These are phyloP conservation scores for Ensete ventricosum DNA, from an alignment of 176 grass and related monocot species.

Conservation along the genomic window DNA sequence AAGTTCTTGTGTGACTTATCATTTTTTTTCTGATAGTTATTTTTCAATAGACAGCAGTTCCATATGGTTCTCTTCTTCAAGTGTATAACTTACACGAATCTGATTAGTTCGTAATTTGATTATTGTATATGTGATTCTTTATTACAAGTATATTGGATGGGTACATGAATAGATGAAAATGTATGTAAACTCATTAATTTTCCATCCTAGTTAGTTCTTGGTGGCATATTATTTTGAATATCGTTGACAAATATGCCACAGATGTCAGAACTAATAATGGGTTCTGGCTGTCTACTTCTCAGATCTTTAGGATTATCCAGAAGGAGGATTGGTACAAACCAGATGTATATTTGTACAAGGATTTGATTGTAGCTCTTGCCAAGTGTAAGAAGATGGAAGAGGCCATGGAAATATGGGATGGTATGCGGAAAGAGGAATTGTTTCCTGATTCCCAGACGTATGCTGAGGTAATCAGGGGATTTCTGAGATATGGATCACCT, in stretches of 20 bases:
- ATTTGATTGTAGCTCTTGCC: conserved; percentile 77
- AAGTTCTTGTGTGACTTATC: too few relatives aligned
- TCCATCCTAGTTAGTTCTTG: too few relatives aligned
- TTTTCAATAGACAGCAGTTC: background rate
- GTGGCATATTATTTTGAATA: too few relatives aligned
- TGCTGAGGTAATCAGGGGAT: conserved; percentile 85
- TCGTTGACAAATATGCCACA: too few relatives aligned
- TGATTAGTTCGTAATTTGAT: too few relatives aligned
- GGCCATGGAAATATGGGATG: conserved; percentile 69
- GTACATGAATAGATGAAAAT: too few relatives aligned
- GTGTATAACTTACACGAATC: too few relatives aligned
- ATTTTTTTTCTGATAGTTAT: too few relatives aligned
- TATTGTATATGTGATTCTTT: too few relatives aligned
- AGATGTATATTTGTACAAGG: conserved; percentile 89
- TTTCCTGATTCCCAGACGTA: conserved; percentile 91
- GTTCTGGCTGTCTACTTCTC: conserved; percentile 18
- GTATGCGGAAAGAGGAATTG: conserved; percentile 64
- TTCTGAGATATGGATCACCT: conserved; percentile 81
- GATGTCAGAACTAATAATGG: background rate
- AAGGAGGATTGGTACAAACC: conserved; percentile 96
- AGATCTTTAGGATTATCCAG: conserved; percentile 87
- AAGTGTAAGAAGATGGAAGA: conserved; percentile 88
- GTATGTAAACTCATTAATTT: too few relatives aligned
- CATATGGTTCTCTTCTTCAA: background rate
- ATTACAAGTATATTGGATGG: too few relatives aligned